Evolutionary conservation across 208 protist species (phyloP).

Genomic region (Leishmania mexicana): DNA sequence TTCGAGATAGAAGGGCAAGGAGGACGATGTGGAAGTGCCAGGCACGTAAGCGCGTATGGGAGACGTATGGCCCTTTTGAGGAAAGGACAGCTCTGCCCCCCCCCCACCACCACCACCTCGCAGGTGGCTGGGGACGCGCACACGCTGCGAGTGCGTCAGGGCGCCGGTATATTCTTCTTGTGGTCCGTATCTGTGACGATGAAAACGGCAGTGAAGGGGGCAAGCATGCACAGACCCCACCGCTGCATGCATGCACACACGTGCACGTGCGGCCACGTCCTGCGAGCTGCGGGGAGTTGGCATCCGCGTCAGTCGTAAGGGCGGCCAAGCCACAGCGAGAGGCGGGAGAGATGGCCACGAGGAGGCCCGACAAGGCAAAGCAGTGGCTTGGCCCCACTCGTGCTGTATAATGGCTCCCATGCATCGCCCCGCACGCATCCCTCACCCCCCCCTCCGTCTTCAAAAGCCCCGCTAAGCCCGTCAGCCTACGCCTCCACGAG

Average conservation of each 20-base stretch:
- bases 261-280: background rate
- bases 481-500: constrained; percentile 7
- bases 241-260: background rate
- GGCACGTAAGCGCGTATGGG: background rate
- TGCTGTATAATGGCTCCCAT: background rate
- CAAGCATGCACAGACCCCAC: too few relatives aligned
- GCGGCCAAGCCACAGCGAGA: background rate
- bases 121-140: background rate
- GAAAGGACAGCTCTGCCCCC: too few relatives aligned
- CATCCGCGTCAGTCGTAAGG: background rate
- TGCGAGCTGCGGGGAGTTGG: background rate
- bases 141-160: background rate
- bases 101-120: too few relatives aligned
- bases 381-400: background rate
- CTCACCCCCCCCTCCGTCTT: background rate
- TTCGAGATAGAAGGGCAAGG: background rate
- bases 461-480: too few relatives aligned
- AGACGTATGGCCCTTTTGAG: background rate
- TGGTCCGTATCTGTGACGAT: background rate
- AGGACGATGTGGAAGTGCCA: background rate
- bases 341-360: background rate
- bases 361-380: background rate
- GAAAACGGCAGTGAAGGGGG: background rate
- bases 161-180: background rate
- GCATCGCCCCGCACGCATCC: background rate